Conservation (phyloP, 163 green algal species). For the Chlorella variabilis region DNA sequence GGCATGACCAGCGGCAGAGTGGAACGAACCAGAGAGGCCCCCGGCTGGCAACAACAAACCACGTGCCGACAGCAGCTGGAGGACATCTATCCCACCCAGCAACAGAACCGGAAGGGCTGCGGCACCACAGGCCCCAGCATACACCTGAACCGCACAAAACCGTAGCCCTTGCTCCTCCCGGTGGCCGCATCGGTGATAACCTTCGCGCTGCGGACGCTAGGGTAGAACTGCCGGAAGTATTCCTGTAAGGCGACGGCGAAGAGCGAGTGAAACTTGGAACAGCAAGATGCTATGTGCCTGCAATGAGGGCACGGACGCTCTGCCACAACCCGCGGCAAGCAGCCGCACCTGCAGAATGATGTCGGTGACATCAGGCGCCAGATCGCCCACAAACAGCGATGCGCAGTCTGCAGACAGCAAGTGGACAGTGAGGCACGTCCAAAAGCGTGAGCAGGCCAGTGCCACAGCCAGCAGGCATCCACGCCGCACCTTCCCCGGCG, state of each 20-base stretch:
- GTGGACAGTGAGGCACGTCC: not conserved
- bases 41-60: not conserved
- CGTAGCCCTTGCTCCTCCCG: slow-evolving; percentile 89
- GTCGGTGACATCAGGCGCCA: slow-evolving; percentile 91
- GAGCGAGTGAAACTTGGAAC: too few species aligned
- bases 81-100: too few species aligned
- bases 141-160: slow-evolving; percentile 91
- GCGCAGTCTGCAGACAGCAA: slow-evolving; percentile 50
- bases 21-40: too few species aligned
- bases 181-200: slow-evolving; percentile 88
- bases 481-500: slow-evolving; percentile 43
- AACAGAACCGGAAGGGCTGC: too few species aligned
- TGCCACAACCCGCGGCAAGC: not conserved
- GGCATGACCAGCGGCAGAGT: not conserved
- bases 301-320: not conserved
- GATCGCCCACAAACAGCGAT: slow-evolving; percentile 86
- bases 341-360: slow-evolving; percentile 64
- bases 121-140: not conserved
- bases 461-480: not conserved
- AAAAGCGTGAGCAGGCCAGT: not conserved
- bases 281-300: too few species aligned
- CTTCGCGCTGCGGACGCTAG: slow-evolving; percentile 64
- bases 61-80: not conserved
- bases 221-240: slow-evolving; percentile 87
- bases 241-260: slow-evolving; percentile 51